A percentile compares a stretch with the other conserved stretches of the same genome.
These are phyloP conservation scores for Croton setiger DNA, from an alignment of 441 rosid genomes.

Conservation along the genomic window DNA sequence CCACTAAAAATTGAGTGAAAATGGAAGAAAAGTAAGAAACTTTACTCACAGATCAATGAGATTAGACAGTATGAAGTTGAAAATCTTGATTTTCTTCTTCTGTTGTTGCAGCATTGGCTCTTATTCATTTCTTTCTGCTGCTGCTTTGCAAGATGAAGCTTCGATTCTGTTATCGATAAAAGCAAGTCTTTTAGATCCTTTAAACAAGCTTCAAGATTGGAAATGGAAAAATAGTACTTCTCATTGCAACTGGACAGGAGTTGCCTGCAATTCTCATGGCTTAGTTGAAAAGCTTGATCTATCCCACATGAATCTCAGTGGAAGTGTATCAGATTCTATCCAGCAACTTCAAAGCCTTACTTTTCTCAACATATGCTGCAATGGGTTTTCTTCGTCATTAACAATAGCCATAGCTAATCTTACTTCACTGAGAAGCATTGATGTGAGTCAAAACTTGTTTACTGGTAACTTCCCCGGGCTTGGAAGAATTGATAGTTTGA, in stretches of 20 bases:
- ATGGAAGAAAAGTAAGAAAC: slow-evolving; percentile 32
- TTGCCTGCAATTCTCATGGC: slow-evolving; percentile 61
- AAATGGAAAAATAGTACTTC: slow-evolving; percentile 31
- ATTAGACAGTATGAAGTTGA: slow-evolving; percentile 34
- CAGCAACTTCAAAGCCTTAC: slow-evolving; percentile 43
- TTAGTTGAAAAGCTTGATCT: slow-evolving; percentile 70
- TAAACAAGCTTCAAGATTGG: slow-evolving; percentile 65
- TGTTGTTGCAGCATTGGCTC: slow-evolving; percentile 37
- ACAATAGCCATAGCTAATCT: slow-evolving; percentile 46
- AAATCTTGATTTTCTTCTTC: slow-evolving; percentile 34
- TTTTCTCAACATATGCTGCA: slow-evolving; percentile 72
- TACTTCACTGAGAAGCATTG: slow-evolving; percentile 52
- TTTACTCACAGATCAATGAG: slow-evolving; percentile 1
- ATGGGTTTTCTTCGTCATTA: slow-evolving; percentile 48
- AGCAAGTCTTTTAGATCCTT: slow-evolving; percentile 57
- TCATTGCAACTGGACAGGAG: slow-evolving; percentile 88
- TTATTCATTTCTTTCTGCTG: slow-evolving; percentile 30
- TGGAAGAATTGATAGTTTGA: slow-evolving; percentile 52
- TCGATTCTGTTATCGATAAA: slow-evolving; percentile 56
- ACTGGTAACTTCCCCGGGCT: slow-evolving; percentile 60
- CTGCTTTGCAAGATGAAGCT: slow-evolving; percentile 36
- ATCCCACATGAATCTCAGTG: slow-evolving; percentile 74
- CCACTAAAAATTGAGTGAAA: slow-evolving; percentile 9
- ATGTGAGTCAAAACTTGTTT: slow-evolving; percentile 73
- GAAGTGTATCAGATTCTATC: slow-evolving; percentile 56